Base-by-base conservation (phyloP, 768 basidiomycete genomes). In the Boletus tomentosulus region DNA sequence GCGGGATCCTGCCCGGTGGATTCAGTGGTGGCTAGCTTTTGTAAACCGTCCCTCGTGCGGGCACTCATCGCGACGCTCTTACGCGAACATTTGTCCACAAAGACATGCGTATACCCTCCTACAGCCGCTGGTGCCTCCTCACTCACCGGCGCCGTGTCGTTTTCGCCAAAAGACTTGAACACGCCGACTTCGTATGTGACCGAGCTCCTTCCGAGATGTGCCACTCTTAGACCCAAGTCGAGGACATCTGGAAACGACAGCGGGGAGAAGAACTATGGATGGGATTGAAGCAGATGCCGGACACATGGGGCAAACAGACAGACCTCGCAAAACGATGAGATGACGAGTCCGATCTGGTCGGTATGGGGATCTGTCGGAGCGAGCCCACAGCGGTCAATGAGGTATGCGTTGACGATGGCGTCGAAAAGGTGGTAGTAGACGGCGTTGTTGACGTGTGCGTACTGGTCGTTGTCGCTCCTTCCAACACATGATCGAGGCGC, bases 381-480 rank as follows among this genome's bases (percentile, higher is more conserved):
- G 37, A 84, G 74, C 10, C 75, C 77, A 59, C 88, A 91, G 31
- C 76, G 72, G 50, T 80, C 72, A 35, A 89, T 83, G 56, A 91
- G 82, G 68, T 89, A 92, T 9, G 85, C 79, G 66, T 92, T 92
- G 68, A 92, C 74, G 62, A 90, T 74, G 5, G 89, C 88, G 71
- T 92, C 90, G 70, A 91, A 88, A 52, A 89, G 76, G 62, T 87
- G 86, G 64, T 89, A 87, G 69, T 90, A 92, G 15, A 89, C 72
- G 0, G 86, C 77, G 68, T 92, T 92, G 71, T 92, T 91, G 63
- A 91, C 73, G 56, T 92, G 89, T 12, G 80, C 77, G 64, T 92
- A 92, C 61, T 90, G 88, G 74, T 92, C 89, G 62, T 91, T 92
- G 76, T 92, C 89, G 60, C 80, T 87, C 89, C 89, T 92, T 57